Evolutionary conservation across 2,329 filamentous ascomycete genomes (phyloP).

Genomic region (Fusarium poae): DNA sequence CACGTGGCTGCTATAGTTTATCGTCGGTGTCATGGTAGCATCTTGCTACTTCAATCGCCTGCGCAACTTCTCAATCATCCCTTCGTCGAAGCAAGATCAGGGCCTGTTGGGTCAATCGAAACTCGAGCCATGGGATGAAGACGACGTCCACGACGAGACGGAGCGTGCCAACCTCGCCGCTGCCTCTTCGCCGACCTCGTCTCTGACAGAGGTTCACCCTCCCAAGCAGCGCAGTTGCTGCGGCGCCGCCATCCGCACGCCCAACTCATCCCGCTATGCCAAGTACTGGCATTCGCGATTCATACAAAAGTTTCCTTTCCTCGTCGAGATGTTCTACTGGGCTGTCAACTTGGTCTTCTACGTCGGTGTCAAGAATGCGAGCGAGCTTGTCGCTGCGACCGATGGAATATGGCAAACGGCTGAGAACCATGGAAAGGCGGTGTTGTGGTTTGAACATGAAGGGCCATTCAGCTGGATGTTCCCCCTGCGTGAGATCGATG

Average conservation of each 20-base stretch:
- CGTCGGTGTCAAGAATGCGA: conserved; percentile 48
- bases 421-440: conserved; percentile 66
- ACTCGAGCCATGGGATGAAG: conserved; percentile 44
- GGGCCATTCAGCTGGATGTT: conserved; percentile 64
- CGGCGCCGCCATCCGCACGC: conserved; percentile 64
- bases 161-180: conserved; percentile 25
- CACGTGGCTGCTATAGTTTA: conserved; percentile 31
- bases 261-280: conserved; percentile 72
- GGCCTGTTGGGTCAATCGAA: conserved; percentile 45
- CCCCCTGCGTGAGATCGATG: conserved; percentile 63
- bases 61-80: conserved; percentile 44
- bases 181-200: conserved; percentile 19
- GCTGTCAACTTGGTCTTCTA: conserved; percentile 75
- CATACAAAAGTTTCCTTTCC: conserved; percentile 74
- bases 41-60: conserved; percentile 50
- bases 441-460: conserved; percentile 68
- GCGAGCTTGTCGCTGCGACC: conserved; percentile 53
- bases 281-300: conserved; percentile 71
- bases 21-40: conserved; percentile 49
- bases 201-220: conserved; percentile 49
- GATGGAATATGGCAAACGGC: conserved; percentile 67
- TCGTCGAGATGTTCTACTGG: conserved; percentile 83
- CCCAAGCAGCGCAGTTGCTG: conserved; percentile 65
- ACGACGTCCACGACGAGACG: conserved; percentile 42
- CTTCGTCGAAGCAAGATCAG: conserved; percentile 37